Evolutionary conservation across 805 yeast species (phyloP), one percentile per base, ranked within the genome.

Genomic region (Saccharomycopsis vini): DNA sequence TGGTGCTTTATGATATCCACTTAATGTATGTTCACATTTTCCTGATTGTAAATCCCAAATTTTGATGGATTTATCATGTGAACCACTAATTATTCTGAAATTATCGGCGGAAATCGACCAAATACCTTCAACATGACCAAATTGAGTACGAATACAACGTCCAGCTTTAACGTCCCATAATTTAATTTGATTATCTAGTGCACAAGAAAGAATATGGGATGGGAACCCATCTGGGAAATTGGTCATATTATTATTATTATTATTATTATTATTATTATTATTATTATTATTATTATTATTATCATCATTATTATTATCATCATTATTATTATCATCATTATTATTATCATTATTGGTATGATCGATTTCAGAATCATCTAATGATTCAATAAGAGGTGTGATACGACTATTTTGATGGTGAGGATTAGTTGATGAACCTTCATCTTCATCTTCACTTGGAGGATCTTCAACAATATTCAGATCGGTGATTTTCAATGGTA

Each of bases 31-130:
- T 74, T 89, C 77, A 61, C 97, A 88, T 57, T 81, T 81, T 18
- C 98, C 97, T 52, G 81, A 79, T 62, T 92, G 97, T 49, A 92
- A 68, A 59, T 92, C 98, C 98, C 98, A 92, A 5, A 92, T 84
- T 60, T 83, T 90, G 49, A 85, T 85, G 29, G 78, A 68, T 50
- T 87, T 74, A 66, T 92, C 98, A 58, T 92, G 97, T 1, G 96
- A 89, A 1, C 97, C 97, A 55, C 92, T 80, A 9, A 90, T 84
- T 36, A 92, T 84, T 52, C 98, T 73, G 69, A 92, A 92, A 32
- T 89, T 88, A 65, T 92, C 97, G 1, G 97, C 95, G 15, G 92
- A 87, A 44, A 92, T 82, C 35, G 90, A 87, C 97, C 97, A 90
- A 16, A 92, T 95, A 19, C 98, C 98, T 62, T 92, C 97, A 43